Evolutionary conservation across 495 filamentous ascomycete genomes (phyloP).

Genomic region (Chaetomium cochliodes): DNA sequence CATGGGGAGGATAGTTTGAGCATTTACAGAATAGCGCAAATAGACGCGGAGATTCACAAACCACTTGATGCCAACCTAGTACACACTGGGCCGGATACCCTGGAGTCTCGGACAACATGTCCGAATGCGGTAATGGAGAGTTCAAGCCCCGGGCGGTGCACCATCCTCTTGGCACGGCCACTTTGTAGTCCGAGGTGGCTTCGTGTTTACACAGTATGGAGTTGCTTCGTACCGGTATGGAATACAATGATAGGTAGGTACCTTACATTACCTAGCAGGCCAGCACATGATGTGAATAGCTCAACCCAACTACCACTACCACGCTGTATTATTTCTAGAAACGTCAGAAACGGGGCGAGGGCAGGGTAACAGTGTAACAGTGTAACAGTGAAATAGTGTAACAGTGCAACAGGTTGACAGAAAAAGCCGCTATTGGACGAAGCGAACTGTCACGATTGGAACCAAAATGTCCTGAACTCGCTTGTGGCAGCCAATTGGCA

Average conservation of each 20-base stretch:
- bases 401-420: not conserved
- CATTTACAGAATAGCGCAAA: constrained; percentile 8
- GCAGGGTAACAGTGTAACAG: no score
- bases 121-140: constrained; percentile 2
- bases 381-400: no score
- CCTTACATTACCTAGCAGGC: no score
- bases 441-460: not conserved
- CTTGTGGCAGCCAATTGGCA: constrained; percentile 8
- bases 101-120: not conserved
- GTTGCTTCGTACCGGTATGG: no score
- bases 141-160: constrained; percentile 1
- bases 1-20: not conserved
- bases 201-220: not conserved
- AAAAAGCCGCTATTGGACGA: not conserved
- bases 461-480: constrained; percentile 2
- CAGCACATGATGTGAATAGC: not conserved
- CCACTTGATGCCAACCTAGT: not conserved
- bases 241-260: no score
- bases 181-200: not conserved
- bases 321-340: not conserved
- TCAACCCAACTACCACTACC: not conserved
- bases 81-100: not conserved
- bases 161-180: not conserved
- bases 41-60: constrained; percentile 2
- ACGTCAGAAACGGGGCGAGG: not conserved